phyloP scores from a whole-genome alignment of 257 asterid species.

The Lithospermum erythrorhizon region DNA sequence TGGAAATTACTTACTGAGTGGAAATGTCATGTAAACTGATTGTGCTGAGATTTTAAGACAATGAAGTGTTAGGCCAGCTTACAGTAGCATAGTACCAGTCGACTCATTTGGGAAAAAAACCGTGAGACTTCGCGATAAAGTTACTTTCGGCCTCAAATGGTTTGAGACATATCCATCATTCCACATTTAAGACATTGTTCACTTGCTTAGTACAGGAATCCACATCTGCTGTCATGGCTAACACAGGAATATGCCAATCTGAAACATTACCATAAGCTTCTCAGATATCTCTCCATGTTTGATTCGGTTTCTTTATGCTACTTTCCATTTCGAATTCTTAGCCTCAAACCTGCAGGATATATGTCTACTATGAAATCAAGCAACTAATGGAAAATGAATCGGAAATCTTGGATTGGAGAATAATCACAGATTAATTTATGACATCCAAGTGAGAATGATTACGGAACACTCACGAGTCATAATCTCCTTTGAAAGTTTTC shows the following conservation, averaged over 20 bases:
- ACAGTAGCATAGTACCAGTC: slow-evolving; percentile 19
- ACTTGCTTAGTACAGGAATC: slow-evolving; percentile 72
- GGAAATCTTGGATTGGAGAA: neutral
- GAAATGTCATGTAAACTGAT: neutral
- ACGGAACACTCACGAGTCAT: too few species aligned
- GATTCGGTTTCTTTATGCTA: slow-evolving; percentile 30
- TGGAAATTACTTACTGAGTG: too few species aligned
- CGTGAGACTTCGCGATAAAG: slow-evolving; percentile 84
- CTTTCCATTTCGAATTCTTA: slow-evolving; percentile 51
- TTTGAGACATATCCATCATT: slow-evolving; percentile 92
- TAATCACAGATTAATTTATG: too few species aligned
- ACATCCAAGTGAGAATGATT: too few species aligned
- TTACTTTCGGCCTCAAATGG: slow-evolving; percentile 97
- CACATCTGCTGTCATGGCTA: slow-evolving; percentile 98
- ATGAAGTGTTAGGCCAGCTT: slow-evolving; percentile 2
- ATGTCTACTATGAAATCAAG: neutral
- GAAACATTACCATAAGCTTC: slow-evolving; percentile 33
- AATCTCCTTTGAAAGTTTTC: too few species aligned
- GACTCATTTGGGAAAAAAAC: slow-evolving; percentile 27
- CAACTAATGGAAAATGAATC: neutral
- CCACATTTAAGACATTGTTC: slow-evolving; percentile 49
- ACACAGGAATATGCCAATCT: slow-evolving; percentile 74
- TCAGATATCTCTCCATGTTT: slow-evolving; percentile 31
- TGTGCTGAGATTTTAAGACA: slow-evolving; percentile 8
- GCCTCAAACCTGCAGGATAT: slow-evolving; percentile 59